These are phyloP conservation scores for Lentinus tigrinus DNA, from an alignment of 768 basidiomycete genomes.

Conservation along the genomic window DNA sequence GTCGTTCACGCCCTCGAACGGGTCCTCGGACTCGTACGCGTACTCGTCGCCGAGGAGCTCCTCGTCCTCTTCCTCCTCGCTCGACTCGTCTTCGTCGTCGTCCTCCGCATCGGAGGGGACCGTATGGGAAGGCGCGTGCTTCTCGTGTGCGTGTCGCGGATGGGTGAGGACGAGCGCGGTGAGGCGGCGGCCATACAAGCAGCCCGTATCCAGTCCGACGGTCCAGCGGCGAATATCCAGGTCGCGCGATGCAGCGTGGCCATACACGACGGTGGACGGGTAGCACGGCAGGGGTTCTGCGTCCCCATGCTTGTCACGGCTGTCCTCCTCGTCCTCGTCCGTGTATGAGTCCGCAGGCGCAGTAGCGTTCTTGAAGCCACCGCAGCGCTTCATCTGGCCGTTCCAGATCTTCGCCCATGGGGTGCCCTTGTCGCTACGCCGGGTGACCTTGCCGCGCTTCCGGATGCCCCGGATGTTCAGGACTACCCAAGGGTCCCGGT, in stretches of 20 bases:
- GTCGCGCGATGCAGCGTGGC: conserved; percentile 78
- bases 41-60: conserved; percentile 16
- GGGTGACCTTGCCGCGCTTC: conserved; percentile 36
- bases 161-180: conserved; percentile 64
- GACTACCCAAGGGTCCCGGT: conserved; percentile 71
- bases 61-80: conserved; percentile 26
- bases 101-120: conserved; percentile 22
- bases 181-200: conserved; percentile 65
- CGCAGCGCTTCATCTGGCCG: conserved; percentile 56
- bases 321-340: conserved; percentile 5
- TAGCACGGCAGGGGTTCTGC: conserved; percentile 51
- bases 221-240: conserved; percentile 83
- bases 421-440: conserved; percentile 49
- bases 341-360: conserved; percentile 14
- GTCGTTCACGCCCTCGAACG: conserved; percentile 7
- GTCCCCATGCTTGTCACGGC: conserved; percentile 14
- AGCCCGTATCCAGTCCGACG: conserved; percentile 84
- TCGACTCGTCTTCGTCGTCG: conserved; percentile 24
- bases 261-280: conserved; percentile 81
- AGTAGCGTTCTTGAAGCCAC: conserved; percentile 38
- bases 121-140: background rate
- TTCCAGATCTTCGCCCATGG: conserved; percentile 83
- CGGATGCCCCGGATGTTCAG: conserved; percentile 66
- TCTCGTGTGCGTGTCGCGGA: background rate
- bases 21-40: conserved; percentile 16